These are phyloP conservation scores for Helicostylum pulchrum DNA, from an alignment of 192 early-diverging fungal species.

Conservation along the genomic window DNA sequence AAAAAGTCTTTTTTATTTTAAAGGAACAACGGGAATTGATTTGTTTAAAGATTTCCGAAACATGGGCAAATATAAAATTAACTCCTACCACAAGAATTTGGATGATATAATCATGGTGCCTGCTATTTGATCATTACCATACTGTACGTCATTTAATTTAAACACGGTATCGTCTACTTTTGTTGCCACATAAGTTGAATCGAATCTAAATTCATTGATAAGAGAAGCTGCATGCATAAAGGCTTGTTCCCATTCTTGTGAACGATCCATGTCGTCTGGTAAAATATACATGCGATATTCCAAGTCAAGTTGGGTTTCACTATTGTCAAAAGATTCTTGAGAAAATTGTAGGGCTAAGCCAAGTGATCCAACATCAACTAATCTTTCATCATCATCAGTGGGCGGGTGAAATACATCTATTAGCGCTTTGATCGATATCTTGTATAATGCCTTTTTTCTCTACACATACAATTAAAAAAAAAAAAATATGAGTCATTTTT, in stretches of 20 bases:
- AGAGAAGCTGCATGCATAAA: slow-evolving; percentile 18
- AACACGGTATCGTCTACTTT: not conserved
- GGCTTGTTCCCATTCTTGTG: slow-evolving; percentile 26
- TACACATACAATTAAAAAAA: not conserved
- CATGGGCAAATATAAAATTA: not conserved
- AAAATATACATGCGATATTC: slow-evolving; percentile 31
- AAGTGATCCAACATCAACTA: slow-evolving; percentile 29
- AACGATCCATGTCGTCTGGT: slow-evolving; percentile 15
- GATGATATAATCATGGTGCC: slow-evolving; percentile 3
- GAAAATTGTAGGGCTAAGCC: slow-evolving; percentile 34
- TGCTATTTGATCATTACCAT: not conserved
- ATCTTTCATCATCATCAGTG: slow-evolving; percentile 26
- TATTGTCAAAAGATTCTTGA: not conserved
- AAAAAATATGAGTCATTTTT: not conserved
- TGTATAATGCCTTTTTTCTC: slow-evolving; percentile 3
- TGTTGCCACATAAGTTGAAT: not conserved
- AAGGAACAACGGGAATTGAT: not conserved
- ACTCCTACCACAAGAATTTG: slow-evolving; percentile 21
- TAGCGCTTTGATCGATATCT: slow-evolving; percentile 15
- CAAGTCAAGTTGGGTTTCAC: not conserved
- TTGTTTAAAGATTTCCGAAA: not conserved
- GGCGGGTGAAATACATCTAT: slow-evolving; percentile 28
- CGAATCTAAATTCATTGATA: slow-evolving; percentile 17
- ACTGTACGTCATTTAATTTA: not conserved
- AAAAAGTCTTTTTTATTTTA: not conserved